Conservation (phyloP, 202 grass and related monocot genomes). For the Carex arenaria region DNA sequence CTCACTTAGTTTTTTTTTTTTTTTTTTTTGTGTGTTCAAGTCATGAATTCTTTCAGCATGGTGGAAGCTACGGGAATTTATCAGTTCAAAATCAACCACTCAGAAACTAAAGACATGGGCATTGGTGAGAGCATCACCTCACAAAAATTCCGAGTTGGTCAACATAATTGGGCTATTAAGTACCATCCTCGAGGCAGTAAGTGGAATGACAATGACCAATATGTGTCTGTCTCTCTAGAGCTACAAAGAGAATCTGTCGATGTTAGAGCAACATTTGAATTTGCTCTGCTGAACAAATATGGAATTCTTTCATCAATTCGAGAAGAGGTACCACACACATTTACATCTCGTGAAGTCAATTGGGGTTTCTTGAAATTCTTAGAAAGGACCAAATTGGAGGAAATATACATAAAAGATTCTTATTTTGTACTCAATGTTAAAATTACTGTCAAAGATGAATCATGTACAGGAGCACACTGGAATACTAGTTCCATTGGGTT, state of each 20-base stretch:
- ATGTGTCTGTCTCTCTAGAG: not conserved
- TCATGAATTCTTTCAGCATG: not conserved
- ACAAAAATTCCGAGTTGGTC: not conserved
- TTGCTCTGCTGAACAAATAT: not conserved
- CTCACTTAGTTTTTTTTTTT: not conserved
- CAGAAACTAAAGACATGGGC: not conserved
- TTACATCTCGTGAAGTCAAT: not conserved
- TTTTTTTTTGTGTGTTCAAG: not conserved
- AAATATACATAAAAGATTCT: not conserved
- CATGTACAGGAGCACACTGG: not conserved
- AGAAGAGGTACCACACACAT: not conserved
- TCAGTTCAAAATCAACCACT: constrained; percentile 10
- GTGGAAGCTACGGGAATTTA: not conserved
- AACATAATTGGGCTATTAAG: not conserved
- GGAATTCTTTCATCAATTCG: not conserved
- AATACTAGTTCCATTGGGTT: not conserved
- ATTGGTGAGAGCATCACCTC: not conserved
- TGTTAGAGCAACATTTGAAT: not conserved
- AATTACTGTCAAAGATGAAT: not conserved
- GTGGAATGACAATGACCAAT: not conserved
- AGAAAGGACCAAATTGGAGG: not conserved
- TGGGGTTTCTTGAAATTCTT: not conserved
- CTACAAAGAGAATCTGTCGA: not conserved
- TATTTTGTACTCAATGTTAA: not conserved
- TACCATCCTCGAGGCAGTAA: not conserved